Base-by-base conservation (phyloP, 1,139 yeast genomes). In the Geotrichum histeridarum region DNA sequence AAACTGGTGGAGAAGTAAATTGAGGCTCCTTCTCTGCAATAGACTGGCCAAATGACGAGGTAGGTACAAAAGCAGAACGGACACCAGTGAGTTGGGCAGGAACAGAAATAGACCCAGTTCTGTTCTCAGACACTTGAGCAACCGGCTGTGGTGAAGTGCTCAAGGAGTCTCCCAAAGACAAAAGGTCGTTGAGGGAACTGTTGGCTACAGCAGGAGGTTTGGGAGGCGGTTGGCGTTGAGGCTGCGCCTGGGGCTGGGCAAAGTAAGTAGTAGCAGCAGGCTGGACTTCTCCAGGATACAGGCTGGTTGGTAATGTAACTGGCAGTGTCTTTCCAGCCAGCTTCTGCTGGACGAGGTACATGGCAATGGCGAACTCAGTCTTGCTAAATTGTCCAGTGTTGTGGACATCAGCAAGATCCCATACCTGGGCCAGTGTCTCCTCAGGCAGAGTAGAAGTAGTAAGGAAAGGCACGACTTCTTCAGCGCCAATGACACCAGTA, bases 351-450 rank as follows among this genome's bases (percentile, higher is more conserved):
- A 93, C 94, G 63, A 93, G 78, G 67, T 85, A 93, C 86, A 93
- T 86, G 12, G 99, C 98, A 66, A 93, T 86, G 1, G 95, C 83
- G 70, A 94, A 93, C 69, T 93, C 99, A 59, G 81, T 75, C 65
- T 80, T 83, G 42, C 88, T 78, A 65, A 94, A 88, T 50, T 79
- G 79, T 37, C 97, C 98, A 46, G 90, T 82, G 69, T 90, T 89
- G 63, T 88, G 87, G 58, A 90, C 79, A 69, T 94, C 98, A 6
- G 98, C 83, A 64, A 93, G 77, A 69, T 93, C 98, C 99, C 99
- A 94, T 45, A 94, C 83, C 33, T 82, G 75, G 1, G 99, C 99
- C 61, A 94, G 77, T 39, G 82, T 84, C 56, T 88, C 94, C 65
- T 91, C 96, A 47, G 83, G 78, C 57, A 94, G 78, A 60, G 88